Evolutionary conservation across 2,329 filamentous ascomycete species (phyloP), one percentile per base, ranked within the genome.

Genomic region (Lachnellula hyalina): DNA sequence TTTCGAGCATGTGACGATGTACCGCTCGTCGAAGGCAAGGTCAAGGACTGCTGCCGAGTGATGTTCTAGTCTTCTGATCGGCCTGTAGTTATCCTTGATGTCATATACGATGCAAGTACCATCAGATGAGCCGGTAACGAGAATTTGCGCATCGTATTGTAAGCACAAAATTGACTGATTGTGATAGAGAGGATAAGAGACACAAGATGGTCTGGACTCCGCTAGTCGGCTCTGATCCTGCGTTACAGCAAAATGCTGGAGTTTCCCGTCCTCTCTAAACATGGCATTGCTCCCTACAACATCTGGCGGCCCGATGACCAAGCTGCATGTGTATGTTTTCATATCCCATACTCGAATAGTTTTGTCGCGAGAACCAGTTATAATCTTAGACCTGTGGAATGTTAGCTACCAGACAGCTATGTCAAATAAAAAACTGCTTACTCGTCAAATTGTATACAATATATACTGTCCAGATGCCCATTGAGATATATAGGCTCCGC

Each of bases 381-480:
- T 92, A 68, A 97, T 96, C 73, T 97, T 99, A 68, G 88, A 80
- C 70, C 87, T 91, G 66, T 23, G 51, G 19, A 14, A 17, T 36
- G 65, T 78, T 70, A 79, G 73, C 59, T 23, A 38, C 38, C 25
- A 41, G 32, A 23, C 17, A 38, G 25, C 25, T n/a, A 17, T 36
- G n/a, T n/a, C 25, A 11, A 19, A 9, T 49, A 25, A 32, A 23
- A 47, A 49, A 5, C 17, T 38, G 76, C 86, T 65, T 80, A 91
- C 86, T 97, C 93, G 70, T 99, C 94, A 70, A 97, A 99, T 69
- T 99, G 94, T 54, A 96, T 83, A 72, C 94, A 99, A 74, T 99
- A 99, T 54, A 99, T 95, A 62, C 91, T 96, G 71, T 99, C 94
- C 25, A 86, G 85, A 70, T 99, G 94, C 2, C 94, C 94, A 65